Conservation (phyloP, 805 yeast species). For the Nakazawaea anatomiae region DNA sequence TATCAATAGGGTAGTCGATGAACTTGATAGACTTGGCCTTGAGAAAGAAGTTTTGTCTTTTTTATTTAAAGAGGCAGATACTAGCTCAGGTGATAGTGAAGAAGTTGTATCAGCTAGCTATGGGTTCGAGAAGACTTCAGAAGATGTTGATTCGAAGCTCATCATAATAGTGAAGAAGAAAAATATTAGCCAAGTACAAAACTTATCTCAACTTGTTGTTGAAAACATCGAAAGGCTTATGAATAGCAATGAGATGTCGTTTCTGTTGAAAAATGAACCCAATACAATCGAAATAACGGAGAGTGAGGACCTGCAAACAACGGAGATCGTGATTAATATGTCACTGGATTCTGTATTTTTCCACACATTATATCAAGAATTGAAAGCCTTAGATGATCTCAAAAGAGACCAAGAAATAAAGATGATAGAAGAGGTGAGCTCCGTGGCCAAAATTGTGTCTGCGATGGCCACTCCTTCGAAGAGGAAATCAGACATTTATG, state of each 20-base stretch:
- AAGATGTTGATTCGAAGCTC: slow-evolving; percentile 29
- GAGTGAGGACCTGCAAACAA: neutral
- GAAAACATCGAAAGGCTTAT: neutral
- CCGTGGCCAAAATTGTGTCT: slow-evolving; percentile 33
- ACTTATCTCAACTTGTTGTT: slow-evolving; percentile 14
- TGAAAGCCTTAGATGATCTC: slow-evolving; percentile 41
- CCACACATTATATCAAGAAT: slow-evolving; percentile 48
- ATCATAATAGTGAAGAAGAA: slow-evolving; percentile 21
- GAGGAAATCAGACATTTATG: slow-evolving; percentile 49
- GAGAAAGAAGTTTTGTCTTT: slow-evolving; percentile 32
- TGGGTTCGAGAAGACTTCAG: slow-evolving; percentile 21
- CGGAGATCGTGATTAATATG: slow-evolving; percentile 27
- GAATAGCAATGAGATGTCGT: neutral
- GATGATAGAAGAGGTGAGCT: slow-evolving; percentile 35
- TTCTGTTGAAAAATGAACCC: neutral
- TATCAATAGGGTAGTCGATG: slow-evolving; percentile 58
- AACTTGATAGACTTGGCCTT: slow-evolving; percentile 54
- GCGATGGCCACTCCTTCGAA: slow-evolving; percentile 33
- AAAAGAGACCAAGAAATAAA: slow-evolving; percentile 35
- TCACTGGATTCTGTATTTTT: slow-evolving; percentile 58
- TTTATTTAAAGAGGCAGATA: slow-evolving; percentile 5
- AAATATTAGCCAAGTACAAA: neutral
- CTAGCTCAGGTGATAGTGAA: slow-evolving; percentile 20
- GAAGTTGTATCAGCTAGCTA: slow-evolving; percentile 39
- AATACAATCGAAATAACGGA: slow-evolving; percentile 2